Evolutionary conservation across 306 rosid genomes (phyloP), one percentile per base, ranked within the genome.

Genomic region (Macrotyloma uniflorum): DNA sequence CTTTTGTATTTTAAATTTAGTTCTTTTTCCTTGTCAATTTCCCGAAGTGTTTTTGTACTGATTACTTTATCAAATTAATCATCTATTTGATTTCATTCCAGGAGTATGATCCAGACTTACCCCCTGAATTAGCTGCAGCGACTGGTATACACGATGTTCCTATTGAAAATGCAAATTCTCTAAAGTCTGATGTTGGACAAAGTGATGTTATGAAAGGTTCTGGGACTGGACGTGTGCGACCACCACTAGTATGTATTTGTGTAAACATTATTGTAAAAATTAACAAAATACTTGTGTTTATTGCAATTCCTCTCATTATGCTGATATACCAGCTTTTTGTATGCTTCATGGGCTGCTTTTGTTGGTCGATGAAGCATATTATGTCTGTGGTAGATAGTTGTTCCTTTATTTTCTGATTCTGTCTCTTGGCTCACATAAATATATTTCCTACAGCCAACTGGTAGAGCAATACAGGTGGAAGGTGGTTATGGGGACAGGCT

Each of bases 391-490:
- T 35, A 38, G 71, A 55, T 70, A 19, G 32, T 24, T 67, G 63
- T 5, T 33, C 35, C 70, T 81, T 65, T 64, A 16, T 71, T 70
- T 38, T 75, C 79, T 33, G 45, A 43, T 67, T 75, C 63, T 20
- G 43, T 74, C 42, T 75, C 33, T 62, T 22, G 47, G 28, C 12
- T 67, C 12, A 16, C 23, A 36, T 53, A 61, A 46, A 22, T 42
- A 68, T 63, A 51, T 82, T 85, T 79, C 51, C 67, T 82, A n/a
- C 86, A 93, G 99, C 99, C 98, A 83, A 80, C 97, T 71, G 99
- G 99, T 69, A 93, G 99, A 83, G 98, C 99, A 81, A 96, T 96
- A 80, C 99, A 96, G 89, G 99, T 96, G 78, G 99, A 96, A 93
- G 87, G 94, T 84, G 98, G 99, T 74, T 90, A 59, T 71, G 99